Base-by-base conservation (phyloP, 768 basidiomycete genomes). In the Nidularia pulvinata region DNA sequence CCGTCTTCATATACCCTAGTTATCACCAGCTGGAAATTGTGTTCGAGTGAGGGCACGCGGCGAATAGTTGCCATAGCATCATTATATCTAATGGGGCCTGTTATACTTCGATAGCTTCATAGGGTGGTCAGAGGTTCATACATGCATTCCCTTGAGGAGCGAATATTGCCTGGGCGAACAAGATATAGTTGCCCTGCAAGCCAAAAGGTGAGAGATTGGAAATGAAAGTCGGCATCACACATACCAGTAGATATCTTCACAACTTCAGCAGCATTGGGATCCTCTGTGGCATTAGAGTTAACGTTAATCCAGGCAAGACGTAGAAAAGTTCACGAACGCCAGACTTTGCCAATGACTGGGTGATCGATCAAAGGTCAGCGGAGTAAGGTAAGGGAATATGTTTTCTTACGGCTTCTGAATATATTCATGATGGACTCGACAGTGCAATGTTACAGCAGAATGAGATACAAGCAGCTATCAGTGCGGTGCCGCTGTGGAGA, bases 1-100 rank as follows among this genome's bases (percentile, higher is more conserved):
- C 94, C 97, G 57, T 98, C 96, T 60, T 98, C 94, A 64, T 92
- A 98, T 1, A 97, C 95, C 55, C 95, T 80, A n/a, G 95, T 97
- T 51, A 98, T 86, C 7, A 97, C 95, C 7, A 99, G 81, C 67
- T 98, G 91, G 66, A 88, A 92, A 70, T 84, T 86, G 78, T 85
- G 91, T 59, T 82, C 91, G 44, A 89, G 64, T 1, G 84, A 77
- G 33, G 89, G 85, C 46, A 90, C 84, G 54, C 95, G 85, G 52
- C 97, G 85, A 65, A 99, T 89, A 22, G 95, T 94, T 7, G 90
- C 89, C 77, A 97, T 95, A 5, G 95, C 95, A 60, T 97, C 95
- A 58, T 93, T 94, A 70, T 92, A 98, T 64, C 96, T 98, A 65
- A 46, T 33, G 19, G 47, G 48, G 22, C 25, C 32, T 16, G 10